Conservation (phyloP, 2,329 filamentous ascomycete genomes). For the Paecilomyces dactylethromorphus region DNA sequence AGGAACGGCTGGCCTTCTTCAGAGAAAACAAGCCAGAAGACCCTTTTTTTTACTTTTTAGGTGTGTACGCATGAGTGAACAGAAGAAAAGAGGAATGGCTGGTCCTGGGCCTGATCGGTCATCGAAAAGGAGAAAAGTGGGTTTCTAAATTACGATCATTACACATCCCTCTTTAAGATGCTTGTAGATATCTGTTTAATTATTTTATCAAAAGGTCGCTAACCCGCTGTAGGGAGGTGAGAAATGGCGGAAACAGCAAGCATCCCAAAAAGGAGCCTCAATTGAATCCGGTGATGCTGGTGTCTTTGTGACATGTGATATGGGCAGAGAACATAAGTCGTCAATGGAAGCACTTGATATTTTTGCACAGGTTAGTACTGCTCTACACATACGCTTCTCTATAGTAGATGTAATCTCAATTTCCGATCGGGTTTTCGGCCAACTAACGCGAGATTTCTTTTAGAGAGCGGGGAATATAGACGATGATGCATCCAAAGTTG, state of each 20-base stretch:
- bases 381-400: slow-evolving; percentile 1
- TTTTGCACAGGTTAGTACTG: slow-evolving; percentile 45
- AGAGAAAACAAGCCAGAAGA: not conserved
- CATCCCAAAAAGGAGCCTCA: slow-evolving; percentile 9
- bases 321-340: slow-evolving; percentile 55
- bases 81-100: slow-evolving; percentile 26
- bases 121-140: slow-evolving; percentile 29
- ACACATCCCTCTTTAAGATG: not conserved
- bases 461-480: slow-evolving; percentile 13
- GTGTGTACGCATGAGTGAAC: slow-evolving; percentile 15
- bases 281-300: slow-evolving; percentile 50
- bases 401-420: slow-evolving; percentile 5
- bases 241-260: slow-evolving; percentile 23
- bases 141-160: not conserved
- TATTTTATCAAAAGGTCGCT: slow-evolving; percentile 4
- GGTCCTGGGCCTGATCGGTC: slow-evolving; percentile 14
- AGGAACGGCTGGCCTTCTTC: not conserved
- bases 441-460: not conserved
- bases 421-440: not conserved
- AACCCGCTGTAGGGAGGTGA: slow-evolving; percentile 16
- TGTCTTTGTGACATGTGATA: slow-evolving; percentile 58
- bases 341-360: slow-evolving; percentile 52
- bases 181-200: not conserved
- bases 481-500: slow-evolving; percentile 11
- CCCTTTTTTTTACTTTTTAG: not conserved